Conservation (phyloP, 306 rosid genomes). For the Cyclanthera cordifolia region DNA sequence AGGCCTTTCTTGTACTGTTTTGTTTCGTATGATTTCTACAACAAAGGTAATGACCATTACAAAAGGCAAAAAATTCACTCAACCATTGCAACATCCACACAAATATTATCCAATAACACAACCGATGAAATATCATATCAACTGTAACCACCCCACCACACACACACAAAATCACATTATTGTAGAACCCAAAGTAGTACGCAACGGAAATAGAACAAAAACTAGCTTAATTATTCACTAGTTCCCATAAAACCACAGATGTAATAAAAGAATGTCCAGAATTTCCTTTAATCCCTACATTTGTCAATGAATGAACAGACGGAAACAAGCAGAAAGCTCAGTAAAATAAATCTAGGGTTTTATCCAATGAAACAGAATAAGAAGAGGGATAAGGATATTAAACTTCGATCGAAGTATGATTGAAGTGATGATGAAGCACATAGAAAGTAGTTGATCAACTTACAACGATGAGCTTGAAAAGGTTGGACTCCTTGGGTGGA, state of each 20-base stretch:
- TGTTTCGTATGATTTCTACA: constrained; percentile 95
- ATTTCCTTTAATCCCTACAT: not conserved
- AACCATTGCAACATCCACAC: not conserved
- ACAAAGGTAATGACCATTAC: not conserved
- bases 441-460: constrained; percentile 28
- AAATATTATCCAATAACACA: not conserved
- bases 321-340: not conserved
- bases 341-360: constrained; percentile 35
- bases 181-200: not conserved
- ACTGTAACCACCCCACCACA: not conserved
- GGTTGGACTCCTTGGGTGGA: constrained; percentile 85
- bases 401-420: no score
- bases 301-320: not conserved
- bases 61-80: not conserved
- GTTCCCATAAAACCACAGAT: not conserved
- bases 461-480: constrained; percentile 98
- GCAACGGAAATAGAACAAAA: not conserved
- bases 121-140: not conserved
- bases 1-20: constrained; percentile 95
- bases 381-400: no score
- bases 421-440: no score
- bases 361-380: no score
- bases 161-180: not conserved
- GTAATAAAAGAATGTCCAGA: not conserved
- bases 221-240: not conserved